Percentiles rank a stretch among this genome's conserved stretches.
Evolutionary conservation across 1,139 yeast genomes (phyloP).

Genomic region (Kurtzmaniella quercitrusa): DNA sequence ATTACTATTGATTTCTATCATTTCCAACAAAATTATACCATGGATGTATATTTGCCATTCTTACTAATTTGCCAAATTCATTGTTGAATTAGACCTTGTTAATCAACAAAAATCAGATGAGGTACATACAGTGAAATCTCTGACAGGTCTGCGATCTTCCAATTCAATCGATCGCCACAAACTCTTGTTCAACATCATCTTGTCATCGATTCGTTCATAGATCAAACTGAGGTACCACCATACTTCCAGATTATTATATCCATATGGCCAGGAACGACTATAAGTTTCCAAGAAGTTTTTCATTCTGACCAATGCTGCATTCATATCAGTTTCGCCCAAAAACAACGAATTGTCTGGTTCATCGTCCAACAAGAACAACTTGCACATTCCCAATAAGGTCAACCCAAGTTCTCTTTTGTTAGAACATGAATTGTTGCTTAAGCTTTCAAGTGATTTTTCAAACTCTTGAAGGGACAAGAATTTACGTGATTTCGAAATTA

Average conservation of each 20-base stretch:
- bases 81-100: no score
- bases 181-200: constrained; percentile 45
- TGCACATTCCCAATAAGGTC: constrained; percentile 66
- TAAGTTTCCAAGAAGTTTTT: constrained; percentile 57
- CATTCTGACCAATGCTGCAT: constrained; percentile 64
- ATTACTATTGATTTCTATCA: no score
- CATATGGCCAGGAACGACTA: constrained; percentile 46
- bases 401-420: constrained; percentile 43
- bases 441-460: constrained; percentile 58
- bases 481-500: constrained; percentile 36
- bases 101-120: constrained; percentile 8
- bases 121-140: constrained; percentile 34
- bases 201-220: constrained; percentile 61
- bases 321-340: constrained; percentile 47
- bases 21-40: no score
- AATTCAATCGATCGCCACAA: constrained; percentile 67
- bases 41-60: no score
- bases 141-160: constrained; percentile 65
- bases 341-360: constrained; percentile 30
- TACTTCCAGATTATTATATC: constrained; percentile 59
- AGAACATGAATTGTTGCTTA: constrained; percentile 18
- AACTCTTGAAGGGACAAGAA: constrained; percentile 60
- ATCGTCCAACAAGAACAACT: constrained; percentile 48
- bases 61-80: no score
- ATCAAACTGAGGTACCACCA: constrained; percentile 70